A percentile compares a stretch with the other conserved stretches of the same genome.
Evolutionary conservation across 225 moss, liverwort and hornwort species (phyloP).

Genomic region (Takakia lepidozioides): DNA sequence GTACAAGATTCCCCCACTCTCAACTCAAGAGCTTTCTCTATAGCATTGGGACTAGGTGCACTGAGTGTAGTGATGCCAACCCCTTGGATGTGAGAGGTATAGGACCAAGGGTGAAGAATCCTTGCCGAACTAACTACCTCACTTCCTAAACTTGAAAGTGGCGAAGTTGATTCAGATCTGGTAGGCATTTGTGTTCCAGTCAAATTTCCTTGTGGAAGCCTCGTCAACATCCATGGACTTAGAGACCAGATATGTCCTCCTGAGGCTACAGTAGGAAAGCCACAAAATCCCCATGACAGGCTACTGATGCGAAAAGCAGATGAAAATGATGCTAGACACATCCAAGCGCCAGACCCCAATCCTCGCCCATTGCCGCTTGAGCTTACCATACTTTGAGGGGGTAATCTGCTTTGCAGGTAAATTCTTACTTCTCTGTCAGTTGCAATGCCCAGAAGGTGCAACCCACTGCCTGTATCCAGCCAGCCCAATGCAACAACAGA

Average conservation of each 20-base stretch:
- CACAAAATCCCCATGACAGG: conserved; percentile 70
- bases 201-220: conserved; percentile 8
- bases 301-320: conserved; percentile 31
- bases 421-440: conserved; percentile 48
- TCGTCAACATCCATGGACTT: conserved; percentile 54
- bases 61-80: too few species aligned
- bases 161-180: not conserved
- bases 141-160: not conserved
- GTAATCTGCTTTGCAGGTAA: conserved; percentile 51
- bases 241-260: conserved; percentile 69
- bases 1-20: conserved; percentile 32
- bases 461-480: conserved; percentile 77
- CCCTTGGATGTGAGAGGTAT: too few species aligned
- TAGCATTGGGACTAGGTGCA: too few species aligned
- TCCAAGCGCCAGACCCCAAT: conserved; percentile 36
- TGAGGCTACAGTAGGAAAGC: conserved; percentile 66
- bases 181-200: not conserved
- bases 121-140: too few species aligned
- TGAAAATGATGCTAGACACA: conserved; percentile 58
- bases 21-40: too few species aligned
- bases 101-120: too few species aligned
- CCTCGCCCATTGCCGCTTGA: conserved; percentile 6
- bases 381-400: conserved; percentile 9
- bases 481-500: conserved; percentile 60
- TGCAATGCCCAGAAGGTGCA: conserved; percentile 63